Evolutionary conservation across 2,329 filamentous ascomycete species (phyloP).

Genomic region (Talaromyces sp.): DNA sequence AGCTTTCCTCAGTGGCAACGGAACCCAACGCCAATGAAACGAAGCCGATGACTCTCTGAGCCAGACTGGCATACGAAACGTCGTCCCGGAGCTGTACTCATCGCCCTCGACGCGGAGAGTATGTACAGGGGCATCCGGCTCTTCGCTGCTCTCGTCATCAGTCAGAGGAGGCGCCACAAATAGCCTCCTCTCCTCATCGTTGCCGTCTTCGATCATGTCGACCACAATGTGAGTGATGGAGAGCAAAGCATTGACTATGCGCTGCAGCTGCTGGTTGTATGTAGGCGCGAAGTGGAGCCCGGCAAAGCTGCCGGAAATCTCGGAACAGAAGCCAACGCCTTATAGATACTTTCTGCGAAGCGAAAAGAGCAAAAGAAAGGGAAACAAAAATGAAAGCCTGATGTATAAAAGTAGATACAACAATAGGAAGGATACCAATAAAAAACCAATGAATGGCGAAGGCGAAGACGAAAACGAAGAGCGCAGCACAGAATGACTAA

Average conservation of each 20-base stretch:
- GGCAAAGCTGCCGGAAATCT: neutral
- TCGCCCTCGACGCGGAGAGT: conserved; percentile 5
- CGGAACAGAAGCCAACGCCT: too few species aligned
- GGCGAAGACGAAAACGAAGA: neutral
- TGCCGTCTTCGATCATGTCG: conserved; percentile 8
- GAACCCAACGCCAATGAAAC: conserved; percentile 44
- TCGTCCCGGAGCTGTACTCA: neutral
- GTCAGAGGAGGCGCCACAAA: conserved; percentile 9
- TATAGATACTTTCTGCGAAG: neutral
- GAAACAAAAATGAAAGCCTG: neutral
- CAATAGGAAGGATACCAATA: neutral
- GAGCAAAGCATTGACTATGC: neutral
- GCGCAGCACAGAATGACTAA: neutral
- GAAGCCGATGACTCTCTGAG: conserved; percentile 42
- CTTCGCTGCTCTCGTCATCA: conserved; percentile 4
- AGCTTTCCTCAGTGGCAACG: conserved; percentile 39
- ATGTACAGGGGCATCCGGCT: neutral
- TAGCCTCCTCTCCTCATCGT: conserved; percentile 9
- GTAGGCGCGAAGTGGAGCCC: neutral
- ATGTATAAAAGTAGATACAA: neutral
- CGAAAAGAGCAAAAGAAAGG: neutral
- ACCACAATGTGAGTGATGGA: neutral
- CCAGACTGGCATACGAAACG: conserved; percentile 38
- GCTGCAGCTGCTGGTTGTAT: neutral
- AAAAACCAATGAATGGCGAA: neutral